Percentiles rank a stretch among this genome's conserved stretches.
Conservation (phyloP, 140 eudicot species). For the Oenanthe javanica region DNA sequence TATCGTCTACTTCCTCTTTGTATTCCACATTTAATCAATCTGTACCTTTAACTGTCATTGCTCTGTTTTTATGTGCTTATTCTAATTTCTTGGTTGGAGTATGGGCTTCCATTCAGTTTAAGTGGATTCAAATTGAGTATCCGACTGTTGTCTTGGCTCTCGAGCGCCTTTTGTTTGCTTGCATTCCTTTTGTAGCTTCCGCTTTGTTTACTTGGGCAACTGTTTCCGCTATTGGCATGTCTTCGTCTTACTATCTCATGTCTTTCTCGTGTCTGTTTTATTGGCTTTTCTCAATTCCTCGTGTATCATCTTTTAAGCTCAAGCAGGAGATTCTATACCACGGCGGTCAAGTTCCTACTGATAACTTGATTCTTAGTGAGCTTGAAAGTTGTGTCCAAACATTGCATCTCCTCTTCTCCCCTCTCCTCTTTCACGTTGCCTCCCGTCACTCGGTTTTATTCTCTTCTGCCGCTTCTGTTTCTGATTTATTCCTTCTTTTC, state of each 20-base stretch:
- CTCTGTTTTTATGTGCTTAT: constrained; percentile 49
- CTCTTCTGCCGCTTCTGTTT: constrained; percentile 58
- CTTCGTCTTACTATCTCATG: constrained; percentile 76
- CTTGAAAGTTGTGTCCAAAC: constrained; percentile 93
- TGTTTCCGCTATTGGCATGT: constrained; percentile 89
- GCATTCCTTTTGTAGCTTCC: constrained; percentile 57
- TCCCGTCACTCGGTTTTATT: constrained; percentile 60
- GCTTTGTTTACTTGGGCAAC: constrained; percentile 87
- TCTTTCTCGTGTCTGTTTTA: constrained; percentile 62
- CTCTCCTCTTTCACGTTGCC: constrained; percentile 67
- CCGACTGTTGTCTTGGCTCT: constrained; percentile 79
- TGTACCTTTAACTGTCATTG: constrained; percentile 41
- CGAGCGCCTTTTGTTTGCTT: constrained; percentile 79
- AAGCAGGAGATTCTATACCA: constrained; percentile 68
- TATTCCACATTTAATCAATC: constrained; percentile 34
- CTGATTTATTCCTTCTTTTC: constrained; percentile 76
- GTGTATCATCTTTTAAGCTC: constrained; percentile 66
- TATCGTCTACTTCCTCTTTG: constrained; percentile 62
- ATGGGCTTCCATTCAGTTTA: constrained; percentile 96
- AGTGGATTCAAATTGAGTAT: constrained; percentile 93
- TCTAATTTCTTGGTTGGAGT: constrained; percentile 74
- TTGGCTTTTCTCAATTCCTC: constrained; percentile 82
- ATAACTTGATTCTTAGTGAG: constrained; percentile 63
- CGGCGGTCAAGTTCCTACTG: constrained; percentile 85
- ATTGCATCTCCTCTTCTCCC: constrained; percentile 54